These are phyloP conservation scores for Polytrichum commune DNA, from an alignment of 225 moss, liverwort and hornwort genomes.

Conservation along the genomic window DNA sequence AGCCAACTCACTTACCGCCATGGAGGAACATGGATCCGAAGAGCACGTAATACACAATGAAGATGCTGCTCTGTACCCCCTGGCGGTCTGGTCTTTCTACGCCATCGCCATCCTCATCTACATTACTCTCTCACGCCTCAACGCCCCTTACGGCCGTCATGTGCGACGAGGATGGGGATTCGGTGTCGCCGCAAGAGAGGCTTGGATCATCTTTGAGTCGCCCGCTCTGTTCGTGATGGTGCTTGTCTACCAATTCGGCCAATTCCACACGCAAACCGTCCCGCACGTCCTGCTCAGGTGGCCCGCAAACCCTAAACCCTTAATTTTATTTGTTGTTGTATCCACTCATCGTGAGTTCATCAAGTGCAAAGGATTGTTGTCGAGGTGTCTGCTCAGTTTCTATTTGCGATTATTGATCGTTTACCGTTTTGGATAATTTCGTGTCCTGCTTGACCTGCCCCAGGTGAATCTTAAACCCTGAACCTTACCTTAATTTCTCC, in stretches of 20 bases:
- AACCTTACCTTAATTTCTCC: too few relatives aligned
- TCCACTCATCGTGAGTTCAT: too few relatives aligned
- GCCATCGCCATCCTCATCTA: conserved; percentile 14
- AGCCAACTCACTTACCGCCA: too few relatives aligned
- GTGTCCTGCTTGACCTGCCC: too few relatives aligned
- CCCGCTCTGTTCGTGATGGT: conserved; percentile 81
- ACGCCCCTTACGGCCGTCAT: conserved; percentile 73
- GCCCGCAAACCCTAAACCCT: too few relatives aligned
- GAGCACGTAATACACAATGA: background rate
- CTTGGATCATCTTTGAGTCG: conserved; percentile 89
- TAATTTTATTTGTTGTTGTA: too few relatives aligned
- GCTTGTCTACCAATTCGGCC: conserved; percentile 60
- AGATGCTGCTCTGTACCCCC: conserved; percentile 30
- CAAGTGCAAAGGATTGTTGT: too few relatives aligned
- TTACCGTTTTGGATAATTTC: too few relatives aligned
- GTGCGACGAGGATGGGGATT: conserved; percentile 61
- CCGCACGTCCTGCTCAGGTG: conserved; percentile 69
- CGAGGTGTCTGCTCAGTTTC: too few relatives aligned
- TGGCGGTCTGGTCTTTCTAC: conserved; percentile 23
- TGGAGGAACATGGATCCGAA: too few relatives aligned
- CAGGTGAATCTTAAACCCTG: too few relatives aligned
- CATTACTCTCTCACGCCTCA: conserved; percentile 1
- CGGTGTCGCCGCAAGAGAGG: conserved; percentile 63
- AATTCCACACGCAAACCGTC: conserved; percentile 48
- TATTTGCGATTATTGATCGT: too few relatives aligned